Evolutionary conservation across 2,329 filamentous ascomycete species (phyloP), one percentile per base, ranked within the genome.

Genomic region (Microcera coccophila): DNA sequence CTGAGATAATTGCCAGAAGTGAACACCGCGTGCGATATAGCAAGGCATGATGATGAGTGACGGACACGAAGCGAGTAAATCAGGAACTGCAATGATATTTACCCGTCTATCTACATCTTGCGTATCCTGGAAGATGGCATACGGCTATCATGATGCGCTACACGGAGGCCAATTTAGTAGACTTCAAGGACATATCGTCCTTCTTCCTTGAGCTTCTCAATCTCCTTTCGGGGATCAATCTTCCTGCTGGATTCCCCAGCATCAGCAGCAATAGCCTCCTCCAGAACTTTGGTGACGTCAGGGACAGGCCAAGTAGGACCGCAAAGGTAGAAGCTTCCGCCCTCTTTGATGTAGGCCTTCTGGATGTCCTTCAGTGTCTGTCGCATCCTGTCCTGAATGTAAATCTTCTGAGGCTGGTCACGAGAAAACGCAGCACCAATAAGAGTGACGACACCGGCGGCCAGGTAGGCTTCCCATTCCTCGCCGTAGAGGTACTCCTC

Each of bases 401-500:
- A 98, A 53, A 98, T 95, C 82, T 98, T 98, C 73, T 96, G 78
- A 14, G 88, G 86, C 77, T 98, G 93, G 64, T 98, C 93, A 64
- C 93, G 85, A 45, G 88, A 95, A 76, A 98, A 98, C 33, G 93
- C 93, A 39, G 88, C 82, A 39, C 93, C 93, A 38, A 98, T 81
- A 32, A 95, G 79, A 1, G 93, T 98, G 64, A 98, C 90, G 57
- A 98, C 88, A 39, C 93, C 93, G 0, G 93, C 90, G 47, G 90
- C 91, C 62, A 93, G 81, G 70, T 98, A 98, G 0, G 93, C 93
- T 68, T 98, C 93, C 93, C 93, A 98, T 68, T 98, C 93, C 68
- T 98, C 93, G 49, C 93, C 93, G 62, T 97, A 98, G 47, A 96
- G 84, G 70, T 98, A 98, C 72, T 98, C 93, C 71, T 98, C 93